These are phyloP conservation scores for Colletotrichum melonis DNA, from an alignment of 2,329 filamentous ascomycete species.

Conservation along the genomic window DNA sequence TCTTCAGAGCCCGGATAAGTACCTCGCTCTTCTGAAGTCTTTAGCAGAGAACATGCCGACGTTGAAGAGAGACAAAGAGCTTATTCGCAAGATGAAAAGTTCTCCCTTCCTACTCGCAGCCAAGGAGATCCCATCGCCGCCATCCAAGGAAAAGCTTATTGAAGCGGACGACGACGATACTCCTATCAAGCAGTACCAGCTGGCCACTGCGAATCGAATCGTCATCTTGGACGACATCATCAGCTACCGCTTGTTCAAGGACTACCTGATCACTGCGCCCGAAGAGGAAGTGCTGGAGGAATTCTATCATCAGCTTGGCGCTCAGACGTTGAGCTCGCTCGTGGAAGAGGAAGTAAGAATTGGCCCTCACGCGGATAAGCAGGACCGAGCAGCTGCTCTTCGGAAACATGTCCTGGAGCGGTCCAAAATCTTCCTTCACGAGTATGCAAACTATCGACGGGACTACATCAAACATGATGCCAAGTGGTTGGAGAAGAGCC, in stretches of 20 bases:
- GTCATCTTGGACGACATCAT: slow-evolving; percentile 90
- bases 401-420: slow-evolving; percentile 88
- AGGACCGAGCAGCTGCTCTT: slow-evolving; percentile 75
- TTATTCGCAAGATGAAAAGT: slow-evolving; percentile 81
- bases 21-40: slow-evolving; percentile 83
- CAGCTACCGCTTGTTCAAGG: slow-evolving; percentile 89
- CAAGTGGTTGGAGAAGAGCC: slow-evolving; percentile 89
- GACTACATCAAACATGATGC: slow-evolving; percentile 88
- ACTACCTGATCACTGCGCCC: slow-evolving; percentile 84
- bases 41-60: slow-evolving; percentile 78
- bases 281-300: slow-evolving; percentile 88
- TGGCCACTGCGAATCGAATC: slow-evolving; percentile 78
- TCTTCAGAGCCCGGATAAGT: slow-evolving; percentile 86
- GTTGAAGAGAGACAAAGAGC: slow-evolving; percentile 81
- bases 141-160: slow-evolving; percentile 58
- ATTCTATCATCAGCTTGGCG: slow-evolving; percentile 86
- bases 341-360: slow-evolving; percentile 83
- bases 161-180: slow-evolving; percentile 70
- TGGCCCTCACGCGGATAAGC: slow-evolving; percentile 73
- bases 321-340: slow-evolving; percentile 78
- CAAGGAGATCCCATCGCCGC: slow-evolving; percentile 69
- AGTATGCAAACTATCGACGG: slow-evolving; percentile 73
- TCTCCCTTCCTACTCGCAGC: slow-evolving; percentile 86
- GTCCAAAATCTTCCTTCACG: slow-evolving; percentile 89
- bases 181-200: slow-evolving; percentile 80